phyloP scores from a whole-genome alignment of 257 asterid genomes.

The Solanum lignicaule region DNA sequence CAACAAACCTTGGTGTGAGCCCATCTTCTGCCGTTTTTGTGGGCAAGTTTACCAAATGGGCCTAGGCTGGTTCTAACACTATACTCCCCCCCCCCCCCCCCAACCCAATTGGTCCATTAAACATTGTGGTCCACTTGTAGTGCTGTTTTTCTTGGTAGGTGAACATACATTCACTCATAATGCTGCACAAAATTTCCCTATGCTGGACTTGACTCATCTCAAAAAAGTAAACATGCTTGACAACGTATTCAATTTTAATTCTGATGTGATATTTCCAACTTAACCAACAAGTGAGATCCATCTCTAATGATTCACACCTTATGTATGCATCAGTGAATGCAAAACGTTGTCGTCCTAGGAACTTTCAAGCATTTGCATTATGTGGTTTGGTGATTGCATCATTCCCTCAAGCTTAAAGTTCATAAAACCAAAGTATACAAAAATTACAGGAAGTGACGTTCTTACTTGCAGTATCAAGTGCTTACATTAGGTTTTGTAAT shows the following conservation, averaged over 20 bases:
- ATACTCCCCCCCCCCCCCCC: no score
- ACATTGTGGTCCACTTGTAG: neutral
- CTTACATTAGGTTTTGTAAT: neutral
- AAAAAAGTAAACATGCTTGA: neutral
- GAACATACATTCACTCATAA: neutral
- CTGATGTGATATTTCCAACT: neutral
- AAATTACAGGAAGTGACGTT: neutral
- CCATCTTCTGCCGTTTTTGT: neutral
- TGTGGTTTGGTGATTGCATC: neutral
- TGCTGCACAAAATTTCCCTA: neutral
- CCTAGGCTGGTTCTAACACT: neutral
- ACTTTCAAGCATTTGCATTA: neutral
- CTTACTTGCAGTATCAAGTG: neutral
- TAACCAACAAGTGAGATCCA: neutral
- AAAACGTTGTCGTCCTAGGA: neutral
- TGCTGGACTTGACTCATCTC: neutral
- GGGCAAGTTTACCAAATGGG: neutral
- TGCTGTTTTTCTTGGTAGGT: neutral
- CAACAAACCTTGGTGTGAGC: neutral
- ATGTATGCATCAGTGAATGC: neutral
- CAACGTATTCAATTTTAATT: neutral
- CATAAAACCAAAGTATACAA: neutral
- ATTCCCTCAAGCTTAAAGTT: neutral
- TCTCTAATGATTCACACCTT: neutral
- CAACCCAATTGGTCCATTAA: neutral